These are phyloP conservation scores for Cryptosporidium sp. DNA, from an alignment of 169 alveolate species.

Conservation along the genomic window DNA sequence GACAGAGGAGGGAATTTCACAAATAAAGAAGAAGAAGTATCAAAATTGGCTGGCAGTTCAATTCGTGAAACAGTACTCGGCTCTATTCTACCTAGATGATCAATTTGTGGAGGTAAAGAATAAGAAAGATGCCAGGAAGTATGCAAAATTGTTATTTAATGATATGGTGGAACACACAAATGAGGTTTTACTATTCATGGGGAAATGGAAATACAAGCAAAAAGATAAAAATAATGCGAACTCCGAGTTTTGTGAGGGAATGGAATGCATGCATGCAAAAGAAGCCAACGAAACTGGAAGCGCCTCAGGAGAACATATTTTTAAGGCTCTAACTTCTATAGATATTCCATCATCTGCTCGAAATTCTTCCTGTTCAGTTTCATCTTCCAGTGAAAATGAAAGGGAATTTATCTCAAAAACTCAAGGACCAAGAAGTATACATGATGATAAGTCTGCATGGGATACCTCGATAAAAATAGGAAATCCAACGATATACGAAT, in stretches of 20 bases:
- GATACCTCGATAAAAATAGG: conserved; percentile 35
- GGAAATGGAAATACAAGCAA: conserved; percentile 58
- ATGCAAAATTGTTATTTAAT: conserved; percentile 56
- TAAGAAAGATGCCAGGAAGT: conserved; percentile 68
- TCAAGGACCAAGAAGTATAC: neutral
- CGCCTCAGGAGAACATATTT: conserved; percentile 21
- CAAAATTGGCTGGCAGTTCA: conserved; percentile 74
- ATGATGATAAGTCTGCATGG: conserved; percentile 24
- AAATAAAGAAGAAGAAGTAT: conserved; percentile 61
- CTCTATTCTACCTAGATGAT: conserved; percentile 38
- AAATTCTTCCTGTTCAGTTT: conserved; percentile 10
- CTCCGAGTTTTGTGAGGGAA: neutral
- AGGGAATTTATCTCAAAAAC: neutral
- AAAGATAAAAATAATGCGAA: neutral
- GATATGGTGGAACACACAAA: conserved; percentile 58
- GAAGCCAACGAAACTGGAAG: conserved; percentile 21
- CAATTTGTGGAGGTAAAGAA: conserved; percentile 59
- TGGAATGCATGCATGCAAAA: conserved; percentile 16
- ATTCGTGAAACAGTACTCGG: conserved; percentile 62
- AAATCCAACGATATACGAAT: conserved; percentile 10
- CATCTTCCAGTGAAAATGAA: conserved; percentile 15
- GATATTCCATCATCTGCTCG: neutral
- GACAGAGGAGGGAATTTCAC: conserved; percentile 71
- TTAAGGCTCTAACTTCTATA: neutral
- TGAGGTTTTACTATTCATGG: conserved; percentile 57